Percentiles rank a stretch among this genome's conserved stretches.
Conservation (phyloP, 78 protist genomes). For the Monosiga brevicollis region DNA sequence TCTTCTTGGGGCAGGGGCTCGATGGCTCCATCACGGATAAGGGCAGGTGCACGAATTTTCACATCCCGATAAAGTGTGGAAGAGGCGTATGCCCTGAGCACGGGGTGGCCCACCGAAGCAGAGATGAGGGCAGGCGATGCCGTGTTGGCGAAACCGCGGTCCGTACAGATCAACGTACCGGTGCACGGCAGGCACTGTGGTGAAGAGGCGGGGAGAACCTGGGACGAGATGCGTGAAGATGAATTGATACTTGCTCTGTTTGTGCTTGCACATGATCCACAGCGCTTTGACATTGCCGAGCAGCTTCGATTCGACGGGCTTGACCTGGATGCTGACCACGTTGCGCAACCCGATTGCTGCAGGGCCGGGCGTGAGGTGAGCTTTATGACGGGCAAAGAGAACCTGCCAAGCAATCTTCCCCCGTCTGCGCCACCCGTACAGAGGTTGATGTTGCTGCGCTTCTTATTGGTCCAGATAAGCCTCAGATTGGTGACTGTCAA, state of each 20-base stretch:
- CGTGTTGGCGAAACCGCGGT: not conserved
- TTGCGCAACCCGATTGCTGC: conserved; percentile 51
- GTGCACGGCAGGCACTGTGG: conserved; percentile 65
- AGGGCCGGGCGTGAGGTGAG: not conserved
- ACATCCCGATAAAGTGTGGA: conserved; percentile 57
- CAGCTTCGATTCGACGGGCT: conserved; percentile 36
- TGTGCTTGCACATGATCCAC: conserved; percentile 40
- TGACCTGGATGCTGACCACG: conserved; percentile 31
- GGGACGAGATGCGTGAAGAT: conserved; percentile 55
- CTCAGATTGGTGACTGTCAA: conserved; percentile 64
- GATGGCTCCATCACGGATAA: conserved; percentile 45
- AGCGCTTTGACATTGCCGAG: conserved; percentile 58
- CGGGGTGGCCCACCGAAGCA: not conserved
- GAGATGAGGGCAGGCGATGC: not conserved
- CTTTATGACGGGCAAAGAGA: not conserved
- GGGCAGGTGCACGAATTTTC: conserved; percentile 57
- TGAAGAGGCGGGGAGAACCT: conserved; percentile 57
- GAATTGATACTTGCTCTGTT: conserved; percentile 47
- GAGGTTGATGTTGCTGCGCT: conserved; percentile 22
- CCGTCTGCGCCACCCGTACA: not conserved
- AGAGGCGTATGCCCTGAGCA: conserved; percentile 65
- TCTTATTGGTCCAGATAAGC: conserved; percentile 44
- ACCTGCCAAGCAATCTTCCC: not conserved
- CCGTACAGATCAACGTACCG: conserved; percentile 1
- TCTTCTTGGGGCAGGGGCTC: conserved; percentile 45